Evolutionary conservation across 352 stramenopile genomes (phyloP).

Genomic region (Ophiocytium majus): DNA sequence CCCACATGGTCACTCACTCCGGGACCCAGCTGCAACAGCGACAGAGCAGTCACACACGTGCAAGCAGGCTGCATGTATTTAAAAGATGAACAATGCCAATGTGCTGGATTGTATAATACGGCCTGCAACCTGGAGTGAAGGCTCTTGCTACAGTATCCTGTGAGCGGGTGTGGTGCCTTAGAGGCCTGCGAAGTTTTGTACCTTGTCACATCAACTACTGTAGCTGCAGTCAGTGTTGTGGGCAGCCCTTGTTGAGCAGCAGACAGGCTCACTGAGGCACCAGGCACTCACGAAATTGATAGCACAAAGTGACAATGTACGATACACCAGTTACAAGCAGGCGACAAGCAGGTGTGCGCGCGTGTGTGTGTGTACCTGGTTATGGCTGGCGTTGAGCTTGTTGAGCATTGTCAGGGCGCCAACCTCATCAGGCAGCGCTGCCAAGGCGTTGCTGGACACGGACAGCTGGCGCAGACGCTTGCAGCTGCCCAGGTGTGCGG

Average conservation of each 20-base stretch:
- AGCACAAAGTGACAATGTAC: too few species aligned
- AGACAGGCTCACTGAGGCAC: neutral
- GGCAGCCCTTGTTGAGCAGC: too few species aligned
- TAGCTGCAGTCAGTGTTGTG: too few species aligned
- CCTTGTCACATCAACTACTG: neutral
- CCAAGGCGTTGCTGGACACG: neutral
- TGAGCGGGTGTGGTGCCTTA: too few species aligned
- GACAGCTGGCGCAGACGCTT: neutral
- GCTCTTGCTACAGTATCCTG: neutral
- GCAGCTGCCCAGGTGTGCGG: neutral
- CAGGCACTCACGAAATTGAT: neutral
- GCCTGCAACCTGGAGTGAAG: neutral
- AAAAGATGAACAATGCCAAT: neutral
- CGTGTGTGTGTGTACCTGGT: too few species aligned
- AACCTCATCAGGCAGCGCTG: neutral
- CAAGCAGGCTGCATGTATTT: neutral
- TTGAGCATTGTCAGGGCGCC: neutral
- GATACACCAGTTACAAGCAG: too few species aligned
- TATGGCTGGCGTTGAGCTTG: neutral
- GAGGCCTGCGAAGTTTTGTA: neutral
- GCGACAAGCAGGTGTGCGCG: too few species aligned
- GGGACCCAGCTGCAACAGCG: neutral
- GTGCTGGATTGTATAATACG: neutral
- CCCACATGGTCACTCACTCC: neutral
- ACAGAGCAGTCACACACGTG: neutral